Evolutionary conservation across 1,139 yeast species (phyloP).

Genomic region (Casaregolazyma lundiana): DNA sequence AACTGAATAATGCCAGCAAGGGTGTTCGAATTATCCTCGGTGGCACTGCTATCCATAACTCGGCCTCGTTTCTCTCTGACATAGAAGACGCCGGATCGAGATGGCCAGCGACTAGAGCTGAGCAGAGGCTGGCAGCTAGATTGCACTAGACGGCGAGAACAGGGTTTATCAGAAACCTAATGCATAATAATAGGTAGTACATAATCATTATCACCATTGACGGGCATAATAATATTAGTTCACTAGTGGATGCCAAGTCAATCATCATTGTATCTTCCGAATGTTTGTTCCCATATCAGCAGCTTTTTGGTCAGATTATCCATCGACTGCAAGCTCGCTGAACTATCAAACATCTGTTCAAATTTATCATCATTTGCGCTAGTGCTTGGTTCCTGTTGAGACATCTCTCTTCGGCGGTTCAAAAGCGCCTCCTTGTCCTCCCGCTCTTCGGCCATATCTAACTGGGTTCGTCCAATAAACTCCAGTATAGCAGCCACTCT

Average conservation of each 20-base stretch:
- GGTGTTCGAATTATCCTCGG: slow-evolving; percentile 65
- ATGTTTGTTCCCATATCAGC: slow-evolving; percentile 72
- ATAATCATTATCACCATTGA: no score
- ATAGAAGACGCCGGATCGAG: slow-evolving; percentile 24
- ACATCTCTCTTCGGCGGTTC: slow-evolving; percentile 22
- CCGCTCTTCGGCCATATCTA: slow-evolving; percentile 72
- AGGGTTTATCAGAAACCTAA: neutral
- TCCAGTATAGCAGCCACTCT: slow-evolving; percentile 88
- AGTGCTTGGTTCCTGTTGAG: slow-evolving; percentile 5
- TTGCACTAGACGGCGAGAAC: slow-evolving; percentile 3
- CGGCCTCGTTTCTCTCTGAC: slow-evolving; percentile 49
- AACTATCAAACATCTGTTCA: slow-evolving; percentile 42
- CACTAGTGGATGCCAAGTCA: no score
- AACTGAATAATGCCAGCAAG: slow-evolving; percentile 53
- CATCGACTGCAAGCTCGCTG: slow-evolving; percentile 58
- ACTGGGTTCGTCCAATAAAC: slow-evolving; percentile 79
- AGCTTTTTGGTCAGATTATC: slow-evolving; percentile 66
- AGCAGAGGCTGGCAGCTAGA: slow-evolving; percentile 10
- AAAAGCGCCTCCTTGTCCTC: slow-evolving; percentile 49
- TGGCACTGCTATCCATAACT: slow-evolving; percentile 65
- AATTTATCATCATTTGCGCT: slow-evolving; percentile 21
- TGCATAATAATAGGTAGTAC: no score
- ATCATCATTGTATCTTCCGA: slow-evolving; percentile 43
- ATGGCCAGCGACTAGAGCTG: slow-evolving; percentile 24
- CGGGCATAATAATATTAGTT: neutral